phyloP scores from a whole-genome alignment of 768 basidiomycete species.

The Trametes cingulata region DNA sequence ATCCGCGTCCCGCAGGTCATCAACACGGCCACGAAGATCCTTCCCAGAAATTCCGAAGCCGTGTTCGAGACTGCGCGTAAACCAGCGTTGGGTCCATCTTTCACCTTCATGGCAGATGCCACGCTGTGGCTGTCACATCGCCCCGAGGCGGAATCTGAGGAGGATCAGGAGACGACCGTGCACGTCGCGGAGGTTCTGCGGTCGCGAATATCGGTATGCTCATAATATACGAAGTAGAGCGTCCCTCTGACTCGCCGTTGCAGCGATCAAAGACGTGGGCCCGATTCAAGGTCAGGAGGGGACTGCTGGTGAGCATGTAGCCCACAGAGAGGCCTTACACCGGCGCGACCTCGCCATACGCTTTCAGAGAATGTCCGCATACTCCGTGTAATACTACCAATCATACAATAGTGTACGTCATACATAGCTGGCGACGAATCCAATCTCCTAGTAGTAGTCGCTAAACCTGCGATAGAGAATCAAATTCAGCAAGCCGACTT shows the following conservation, averaged over 20 bases:
- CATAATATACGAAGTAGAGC: background rate
- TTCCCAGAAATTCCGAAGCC: constrained; percentile 26
- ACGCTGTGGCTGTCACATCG: constrained; percentile 64
- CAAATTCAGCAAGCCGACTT: background rate
- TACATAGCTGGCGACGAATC: background rate
- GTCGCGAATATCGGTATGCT: constrained; percentile 29
- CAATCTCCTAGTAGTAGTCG: constrained; percentile 20
- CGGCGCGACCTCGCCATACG: background rate
- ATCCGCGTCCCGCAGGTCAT: constrained; percentile 46
- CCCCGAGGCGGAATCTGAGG: background rate
- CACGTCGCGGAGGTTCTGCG: constrained; percentile 31
- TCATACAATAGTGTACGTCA: constrained; percentile 14
- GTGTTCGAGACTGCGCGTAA: constrained; percentile 48
- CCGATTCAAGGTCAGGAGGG: constrained; percentile 34
- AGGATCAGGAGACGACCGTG: constrained; percentile 3
- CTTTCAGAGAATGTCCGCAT: constrained; percentile 3
- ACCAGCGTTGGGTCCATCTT: constrained; percentile 76
- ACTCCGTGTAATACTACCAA: background rate
- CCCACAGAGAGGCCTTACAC: background rate
- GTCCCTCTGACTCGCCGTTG: background rate
- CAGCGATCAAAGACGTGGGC: constrained; percentile 44
- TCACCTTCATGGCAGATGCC: constrained; percentile 69
- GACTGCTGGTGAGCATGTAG: constrained; percentile 11
- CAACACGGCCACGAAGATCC: constrained; percentile 53
- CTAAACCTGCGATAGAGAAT: constrained; percentile 23